Evolutionary conservation across 2,329 filamentous ascomycete species (phyloP).

Genomic region (Botrytis tulipae): DNA sequence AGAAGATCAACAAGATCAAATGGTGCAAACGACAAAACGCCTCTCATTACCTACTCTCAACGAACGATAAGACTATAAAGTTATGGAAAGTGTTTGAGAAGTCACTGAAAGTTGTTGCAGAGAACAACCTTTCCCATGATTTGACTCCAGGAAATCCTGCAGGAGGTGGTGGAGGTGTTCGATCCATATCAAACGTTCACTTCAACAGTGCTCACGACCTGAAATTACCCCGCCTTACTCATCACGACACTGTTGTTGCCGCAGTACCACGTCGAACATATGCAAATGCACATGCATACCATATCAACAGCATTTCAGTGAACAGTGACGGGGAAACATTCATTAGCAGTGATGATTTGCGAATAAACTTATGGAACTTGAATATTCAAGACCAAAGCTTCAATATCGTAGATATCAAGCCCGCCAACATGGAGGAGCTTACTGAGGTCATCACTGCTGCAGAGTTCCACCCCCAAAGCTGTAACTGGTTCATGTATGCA

Average conservation of each 20-base stretch:
- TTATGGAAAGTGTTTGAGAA: slow-evolving; percentile 99
- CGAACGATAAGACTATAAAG: slow-evolving; percentile 99
- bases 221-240: slow-evolving; percentile 92
- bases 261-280: slow-evolving; percentile 95
- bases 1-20: slow-evolving; percentile 99
- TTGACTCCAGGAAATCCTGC: slow-evolving; percentile 70
- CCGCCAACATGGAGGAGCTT: slow-evolving; percentile 98
- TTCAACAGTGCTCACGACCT: slow-evolving; percentile 81
- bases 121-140: slow-evolving; percentile 97
- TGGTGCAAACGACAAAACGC: slow-evolving; percentile 98
- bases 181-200: slow-evolving; percentile 66
- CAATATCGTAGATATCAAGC: slow-evolving; percentile 99
- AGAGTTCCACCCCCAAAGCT: slow-evolving; percentile 94
- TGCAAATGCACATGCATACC: slow-evolving; percentile 97
- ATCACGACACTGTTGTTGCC: slow-evolving; percentile 97
- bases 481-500: slow-evolving; percentile 99
- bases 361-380: slow-evolving; percentile 98
- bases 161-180: slow-evolving; percentile 74
- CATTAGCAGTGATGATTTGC: slow-evolving; percentile 95
- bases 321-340: slow-evolving; percentile 99
- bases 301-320: slow-evolving; percentile 99
- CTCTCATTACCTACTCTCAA: slow-evolving; percentile 95
- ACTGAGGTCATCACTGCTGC: slow-evolving; percentile 98
- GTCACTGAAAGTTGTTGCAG: slow-evolving; percentile 95
- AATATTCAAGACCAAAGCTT: slow-evolving; percentile 99